A percentile compares a stretch with the other conserved stretches of the same genome.
These are phyloP conservation scores for Clarireedia paspali DNA, from an alignment of 2,329 filamentous ascomycete species.

Conservation along the genomic window DNA sequence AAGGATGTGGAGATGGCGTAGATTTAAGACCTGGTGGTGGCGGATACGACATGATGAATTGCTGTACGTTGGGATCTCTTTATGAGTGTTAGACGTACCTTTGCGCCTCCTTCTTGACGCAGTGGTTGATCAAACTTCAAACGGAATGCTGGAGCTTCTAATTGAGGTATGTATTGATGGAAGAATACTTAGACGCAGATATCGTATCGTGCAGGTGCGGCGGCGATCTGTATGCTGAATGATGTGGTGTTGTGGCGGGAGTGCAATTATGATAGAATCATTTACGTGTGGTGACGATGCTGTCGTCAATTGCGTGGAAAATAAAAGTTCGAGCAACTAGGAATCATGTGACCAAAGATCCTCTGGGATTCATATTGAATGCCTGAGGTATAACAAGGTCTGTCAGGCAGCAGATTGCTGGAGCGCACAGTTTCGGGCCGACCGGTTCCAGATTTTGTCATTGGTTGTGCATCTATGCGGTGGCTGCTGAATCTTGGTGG, in stretches of 20 bases:
- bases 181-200: too few species aligned
- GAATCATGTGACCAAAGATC: too few species aligned
- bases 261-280: too few species aligned
- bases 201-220: too few species aligned
- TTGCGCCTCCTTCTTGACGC: conserved; percentile 25
- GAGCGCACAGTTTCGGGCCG: conserved; percentile 1
- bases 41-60: conserved; percentile 77
- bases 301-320: too few species aligned
- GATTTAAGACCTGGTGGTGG: conserved; percentile 67
- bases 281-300: too few species aligned
- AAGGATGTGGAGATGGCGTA: conserved; percentile 43
- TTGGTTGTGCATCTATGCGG: neutral
- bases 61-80: conserved; percentile 25
- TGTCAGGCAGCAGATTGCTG: too few species aligned
- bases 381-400: too few species aligned
- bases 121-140: conserved; percentile 9
- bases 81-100: conserved; percentile 31
- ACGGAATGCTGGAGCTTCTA: neutral
- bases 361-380: too few species aligned
- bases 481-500: neutral
- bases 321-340: too few species aligned
- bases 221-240: too few species aligned
- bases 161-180: neutral
- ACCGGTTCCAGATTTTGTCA: neutral
- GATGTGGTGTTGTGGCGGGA: too few species aligned